Base-by-base conservation (phyloP, 2,329 filamentous ascomycete genomes). In the Truncatella angustata region DNA sequence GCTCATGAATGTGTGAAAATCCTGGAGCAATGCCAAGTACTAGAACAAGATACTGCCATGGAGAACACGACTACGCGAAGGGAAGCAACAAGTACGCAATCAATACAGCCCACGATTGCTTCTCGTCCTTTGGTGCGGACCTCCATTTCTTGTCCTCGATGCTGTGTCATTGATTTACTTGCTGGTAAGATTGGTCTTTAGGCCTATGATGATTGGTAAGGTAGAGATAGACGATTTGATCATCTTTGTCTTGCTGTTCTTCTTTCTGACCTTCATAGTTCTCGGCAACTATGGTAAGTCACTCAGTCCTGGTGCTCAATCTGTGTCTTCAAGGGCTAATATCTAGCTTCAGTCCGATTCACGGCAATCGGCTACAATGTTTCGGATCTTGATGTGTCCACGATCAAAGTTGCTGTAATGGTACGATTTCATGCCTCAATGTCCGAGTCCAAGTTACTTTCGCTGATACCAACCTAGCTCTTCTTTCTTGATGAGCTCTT, bases 401-500 rank as follows among this genome's bases (percentile, higher is more conserved):
- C 51, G 7, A 52, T 56, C 28, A 49, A 39, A 20, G 28, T 10
- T 3, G 53, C 46, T 7, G 26, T 54, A 10, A 51, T 49, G 51
- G 54, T 56, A 16, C n/a, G 52, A 20, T n/a, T n/a, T n/a, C n/a
- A n/a, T n/a, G n/a, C n/a, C n/a, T n/a, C n/a, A n/a, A n/a, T n/a
- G n/a, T n/a, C n/a, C n/a, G n/a, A n/a, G n/a, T n/a, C n/a, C n/a
- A n/a, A n/a, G n/a, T n/a, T n/a, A n/a, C n/a, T n/a, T n/a, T n/a
- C n/a, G n/a, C n/a, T n/a, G n/a, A n/a, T n/a, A n/a, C n/a, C 40
- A n/a, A n/a, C n/a, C n/a, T n/a, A 58, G 54, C 16, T 52, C 3
- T 52, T 57, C 50, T 56, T 55, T 43, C 34, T 55, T 18, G 37
- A 36, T 32, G 50, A 53, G 40, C 11, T 56, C 16, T 42, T 53